Conservation (phyloP, 2,329 filamentous ascomycete genomes). For the Trichoderma breve region DNA sequence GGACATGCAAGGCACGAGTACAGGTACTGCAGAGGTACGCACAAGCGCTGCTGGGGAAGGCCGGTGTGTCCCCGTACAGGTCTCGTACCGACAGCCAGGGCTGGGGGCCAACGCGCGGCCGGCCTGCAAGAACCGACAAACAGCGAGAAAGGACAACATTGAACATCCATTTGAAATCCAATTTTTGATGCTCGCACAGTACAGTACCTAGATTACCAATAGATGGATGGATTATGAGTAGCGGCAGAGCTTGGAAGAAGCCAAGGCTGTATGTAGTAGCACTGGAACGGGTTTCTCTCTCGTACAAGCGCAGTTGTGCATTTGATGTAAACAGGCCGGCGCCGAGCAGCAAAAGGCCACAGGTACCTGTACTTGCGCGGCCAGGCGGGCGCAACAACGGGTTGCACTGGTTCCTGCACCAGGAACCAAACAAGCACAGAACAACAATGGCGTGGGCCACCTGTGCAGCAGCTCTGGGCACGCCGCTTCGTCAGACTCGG, state of each 20-base stretch:
- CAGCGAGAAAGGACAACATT: background rate
- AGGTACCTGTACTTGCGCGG: background rate
- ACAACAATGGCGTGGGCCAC: constrained; percentile 3
- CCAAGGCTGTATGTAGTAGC: background rate
- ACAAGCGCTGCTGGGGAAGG: background rate
- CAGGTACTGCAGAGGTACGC: background rate
- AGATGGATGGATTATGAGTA: background rate
- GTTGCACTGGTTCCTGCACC: constrained; percentile 21
- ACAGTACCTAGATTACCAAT: background rate
- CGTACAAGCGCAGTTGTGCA: background rate
- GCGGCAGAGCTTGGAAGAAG: background rate
- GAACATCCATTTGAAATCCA: background rate
- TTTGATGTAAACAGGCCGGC: background rate
- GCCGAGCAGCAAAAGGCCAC: background rate
- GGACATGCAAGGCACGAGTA: background rate
- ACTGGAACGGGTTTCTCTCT: background rate
- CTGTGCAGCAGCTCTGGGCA: background rate
- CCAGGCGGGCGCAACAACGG: constrained; percentile 6
- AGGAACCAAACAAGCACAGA: constrained; percentile 10
- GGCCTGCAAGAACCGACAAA: background rate
- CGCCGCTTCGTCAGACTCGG: constrained; percentile 13
- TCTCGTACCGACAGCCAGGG: constrained; percentile 2
- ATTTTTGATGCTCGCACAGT: background rate
- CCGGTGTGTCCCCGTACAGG: background rate
- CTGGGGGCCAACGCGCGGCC: constrained; percentile 16